Base-by-base conservation (phyloP, 352 stramenopile genomes). In the Pythium insidiosum region DNA sequence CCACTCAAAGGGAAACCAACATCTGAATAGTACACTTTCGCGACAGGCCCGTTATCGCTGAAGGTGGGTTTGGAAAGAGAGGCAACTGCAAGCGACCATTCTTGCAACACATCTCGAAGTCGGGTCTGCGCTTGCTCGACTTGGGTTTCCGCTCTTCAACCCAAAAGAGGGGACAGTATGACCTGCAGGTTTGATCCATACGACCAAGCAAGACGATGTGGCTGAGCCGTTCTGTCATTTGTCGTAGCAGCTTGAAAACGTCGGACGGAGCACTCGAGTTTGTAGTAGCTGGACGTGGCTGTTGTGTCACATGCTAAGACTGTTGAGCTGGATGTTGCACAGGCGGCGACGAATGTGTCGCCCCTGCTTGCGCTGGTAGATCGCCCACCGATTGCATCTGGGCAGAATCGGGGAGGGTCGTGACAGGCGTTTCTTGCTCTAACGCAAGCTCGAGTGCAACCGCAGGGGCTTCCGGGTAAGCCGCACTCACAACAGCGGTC, bases 1-100 rank as follows among this genome's bases (percentile, higher is more conserved):
- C 45, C 45, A 33, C 28, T 46, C 13, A 28, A 53, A 1, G 45
- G 44, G 37, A 53, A 53, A 4, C 45, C 45, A 38, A 53, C 44
- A 2, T 35, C 45, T 6, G 45, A 52, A 18, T 52, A 45, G 35
- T 30, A 34, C 10, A 28, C 21, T 28, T 28, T 34, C 34, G 15
- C 16, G 45, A 37, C 4, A 53, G 29, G 19, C 45, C 10, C 37
- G 40, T 44, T 2, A 53, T 21, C 20, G 10, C 19, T 1, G 5
- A 28, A 1, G 45, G 45, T 10, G 45, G 18, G 20, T 43, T 43
- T 1, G 44, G 45, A 20, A 33, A 53, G 10, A 34, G 4, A 4
- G 4, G 45, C 7, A 46, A n/a, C 12, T 20, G 1, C 4, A 40
- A 10, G 5, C 16, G 4, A 21, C 45, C 45, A 19, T 35, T 40